These are phyloP conservation scores for Piedraia hortae DNA, from an alignment of 2,329 filamentous ascomycete genomes.

Conservation along the genomic window DNA sequence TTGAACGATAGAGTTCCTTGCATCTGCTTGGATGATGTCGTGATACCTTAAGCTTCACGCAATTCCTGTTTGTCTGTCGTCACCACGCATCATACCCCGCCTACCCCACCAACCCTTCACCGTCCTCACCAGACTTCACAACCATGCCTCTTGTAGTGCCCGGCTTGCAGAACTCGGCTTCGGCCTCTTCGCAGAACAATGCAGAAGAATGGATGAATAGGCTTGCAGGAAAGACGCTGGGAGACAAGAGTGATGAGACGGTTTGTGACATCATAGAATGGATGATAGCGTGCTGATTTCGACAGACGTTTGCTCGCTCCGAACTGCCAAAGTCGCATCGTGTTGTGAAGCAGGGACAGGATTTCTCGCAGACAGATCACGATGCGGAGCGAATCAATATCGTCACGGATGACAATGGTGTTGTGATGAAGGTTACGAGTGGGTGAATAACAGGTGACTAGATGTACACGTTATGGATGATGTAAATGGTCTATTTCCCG, in stretches of 20 bases:
- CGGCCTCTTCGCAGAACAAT: constrained; percentile 8
- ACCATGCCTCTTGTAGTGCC: constrained; percentile 25
- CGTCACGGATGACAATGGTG: constrained; percentile 21
- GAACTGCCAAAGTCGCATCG: constrained; percentile 22
- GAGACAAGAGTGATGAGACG: constrained; percentile 18
- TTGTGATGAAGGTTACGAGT: constrained; percentile 20
- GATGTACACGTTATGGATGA: no score
- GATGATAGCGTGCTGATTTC: background rate
- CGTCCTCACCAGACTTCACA: no score
- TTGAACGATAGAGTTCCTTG: no score
- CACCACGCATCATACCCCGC: no score
- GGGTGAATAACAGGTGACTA: no score
- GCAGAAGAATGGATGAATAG: constrained; percentile 20
- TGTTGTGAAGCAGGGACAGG: constrained; percentile 18
- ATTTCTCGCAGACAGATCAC: constrained; percentile 20
- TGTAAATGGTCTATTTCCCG: constrained; percentile 3
- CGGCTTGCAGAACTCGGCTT: constrained; percentile 16
- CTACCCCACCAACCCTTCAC: no score
- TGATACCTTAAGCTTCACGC: no score
- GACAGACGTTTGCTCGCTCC: constrained; percentile 23
- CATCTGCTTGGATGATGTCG: no score
- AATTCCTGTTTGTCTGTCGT: no score
- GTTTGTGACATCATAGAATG: constrained; percentile 8
- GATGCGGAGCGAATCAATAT: constrained; percentile 23
- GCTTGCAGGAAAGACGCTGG: constrained; percentile 25